Percentiles rank a stretch among this genome's conserved stretches.
These are phyloP conservation scores for Entophlyctis luteolus DNA, from an alignment of 192 early-diverging fungal genomes.

Conservation along the genomic window DNA sequence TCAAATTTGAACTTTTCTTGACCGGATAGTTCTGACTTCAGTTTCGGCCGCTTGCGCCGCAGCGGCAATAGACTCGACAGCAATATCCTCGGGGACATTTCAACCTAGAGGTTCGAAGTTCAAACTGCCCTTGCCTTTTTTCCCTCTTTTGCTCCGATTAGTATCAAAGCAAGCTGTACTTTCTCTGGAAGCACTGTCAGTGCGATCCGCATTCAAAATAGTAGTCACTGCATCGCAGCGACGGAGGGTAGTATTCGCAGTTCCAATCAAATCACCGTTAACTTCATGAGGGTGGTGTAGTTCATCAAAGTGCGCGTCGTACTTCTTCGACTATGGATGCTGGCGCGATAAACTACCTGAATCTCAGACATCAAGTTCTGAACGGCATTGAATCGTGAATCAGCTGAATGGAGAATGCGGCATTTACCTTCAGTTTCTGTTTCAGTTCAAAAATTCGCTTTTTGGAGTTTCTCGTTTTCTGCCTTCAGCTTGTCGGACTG, in stretches of 20 bases:
- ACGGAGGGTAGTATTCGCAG: not conserved
- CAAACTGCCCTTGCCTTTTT: not conserved
- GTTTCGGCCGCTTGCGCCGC: conserved; percentile 6
- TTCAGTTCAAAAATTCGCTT: conserved; percentile 7
- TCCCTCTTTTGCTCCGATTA: no score
- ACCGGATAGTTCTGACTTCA: no score
- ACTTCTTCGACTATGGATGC: not conserved
- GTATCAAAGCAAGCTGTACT: no score
- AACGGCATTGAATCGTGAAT: not conserved
- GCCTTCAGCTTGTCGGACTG: not conserved
- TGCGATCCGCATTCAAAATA: not conserved
- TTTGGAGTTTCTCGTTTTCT: conserved; percentile 7
- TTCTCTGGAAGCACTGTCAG: not conserved
- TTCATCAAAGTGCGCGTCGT: no score
- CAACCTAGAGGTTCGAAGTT: not conserved
- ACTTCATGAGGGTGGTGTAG: not conserved
- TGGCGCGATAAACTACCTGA: not conserved
- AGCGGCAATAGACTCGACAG: not conserved
- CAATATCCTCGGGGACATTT: not conserved
- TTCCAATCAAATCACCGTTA: not conserved
- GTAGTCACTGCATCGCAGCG: not conserved
- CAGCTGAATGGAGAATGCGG: not conserved
- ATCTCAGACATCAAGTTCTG: not conserved
- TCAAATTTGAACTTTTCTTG: not conserved
- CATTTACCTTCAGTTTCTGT: conserved; percentile 5